phyloP scores from a whole-genome alignment of 768 basidiomycete genomes.

The Erythrobasidium yunnanense region DNA sequence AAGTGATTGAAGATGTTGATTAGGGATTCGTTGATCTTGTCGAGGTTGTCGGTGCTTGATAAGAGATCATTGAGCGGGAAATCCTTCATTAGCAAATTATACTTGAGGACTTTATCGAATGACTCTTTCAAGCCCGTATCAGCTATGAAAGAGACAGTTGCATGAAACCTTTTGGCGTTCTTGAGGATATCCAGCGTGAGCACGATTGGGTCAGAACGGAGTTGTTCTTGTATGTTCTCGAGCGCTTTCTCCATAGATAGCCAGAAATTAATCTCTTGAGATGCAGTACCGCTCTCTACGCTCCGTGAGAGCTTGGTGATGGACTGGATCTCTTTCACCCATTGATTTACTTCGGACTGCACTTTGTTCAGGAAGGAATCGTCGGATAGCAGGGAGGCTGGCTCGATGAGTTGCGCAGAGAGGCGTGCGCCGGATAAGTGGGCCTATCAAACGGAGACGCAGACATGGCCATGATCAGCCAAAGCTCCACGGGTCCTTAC shows the following conservation, averaged over 20 bases:
- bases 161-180: conserved; percentile 91
- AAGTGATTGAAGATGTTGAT: conserved; percentile 80
- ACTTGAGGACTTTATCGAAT: conserved; percentile 86
- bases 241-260: conserved; percentile 82
- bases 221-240: conserved; percentile 82
- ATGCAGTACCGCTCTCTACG: conserved; percentile 85
- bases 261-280: conserved; percentile 99
- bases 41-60: conserved; percentile 88
- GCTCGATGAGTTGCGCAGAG: conserved; percentile 62
- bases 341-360: conserved; percentile 84
- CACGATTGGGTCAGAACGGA: conserved; percentile 74
- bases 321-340: conserved; percentile 96
- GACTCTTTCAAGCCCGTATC: conserved; percentile 95
- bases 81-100: conserved; percentile 97
- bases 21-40: conserved; percentile 84
- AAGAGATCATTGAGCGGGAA: conserved; percentile 94
- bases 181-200: conserved; percentile 62
- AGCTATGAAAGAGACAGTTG: conserved; percentile 93
- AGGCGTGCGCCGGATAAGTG: conserved; percentile 44
- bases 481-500: too few species aligned
- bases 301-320: conserved; percentile 93
- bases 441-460: too few species aligned
- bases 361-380: conserved; percentile 84
- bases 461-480: too few species aligned
- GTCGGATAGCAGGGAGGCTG: conserved; percentile 67